Evolutionary conservation across 768 basidiomycete species (phyloP), one percentile per base, ranked within the genome.

Genomic region (Sporobolomyces roseus): DNA sequence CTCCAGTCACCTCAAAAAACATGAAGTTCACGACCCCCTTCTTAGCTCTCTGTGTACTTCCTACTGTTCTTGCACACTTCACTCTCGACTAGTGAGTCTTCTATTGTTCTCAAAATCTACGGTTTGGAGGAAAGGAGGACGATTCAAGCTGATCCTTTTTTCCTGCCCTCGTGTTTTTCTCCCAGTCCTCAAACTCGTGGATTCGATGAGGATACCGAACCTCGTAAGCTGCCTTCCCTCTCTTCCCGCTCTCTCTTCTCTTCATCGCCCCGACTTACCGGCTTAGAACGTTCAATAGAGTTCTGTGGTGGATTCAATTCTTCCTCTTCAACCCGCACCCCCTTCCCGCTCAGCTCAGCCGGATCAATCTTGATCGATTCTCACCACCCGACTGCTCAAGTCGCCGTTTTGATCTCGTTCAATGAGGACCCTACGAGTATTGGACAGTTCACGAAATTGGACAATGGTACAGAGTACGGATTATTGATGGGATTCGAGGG

Each of bases 21-120:
- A n/a, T n/a, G n/a, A n/a, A n/a, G n/a, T n/a, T n/a, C n/a, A n/a
- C n/a, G n/a, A n/a, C n/a, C n/a, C n/a, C n/a, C n/a, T n/a, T n/a
- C n/a, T n/a, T n/a, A n/a, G n/a, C n/a, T n/a, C n/a, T n/a, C n/a
- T n/a, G n/a, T n/a, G n/a, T n/a, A n/a, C 78, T 80, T 19, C 75
- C 82, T 38, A 77, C 80, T 48, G 85, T 81, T 35, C 80, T 79
- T 54, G 90, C 89, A 12, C 91, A 93, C 78, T 93, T 92, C 80
- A 86, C 88, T 72, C 81, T 92, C 49, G 83, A 87, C 74, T 91
- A 84, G 56, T 58, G 21, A 27, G 56, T 45, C 13, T 32, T 29
- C 30, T 6, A 21, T 7, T 21, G 6, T 53, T 33, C 38, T 41
- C 17, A 17, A 41, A 17, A 17, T 9, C 10, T 41, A 23, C 38